phyloP scores from a whole-genome alignment of 306 rosid genomes.

The Prunus dulcis region DNA sequence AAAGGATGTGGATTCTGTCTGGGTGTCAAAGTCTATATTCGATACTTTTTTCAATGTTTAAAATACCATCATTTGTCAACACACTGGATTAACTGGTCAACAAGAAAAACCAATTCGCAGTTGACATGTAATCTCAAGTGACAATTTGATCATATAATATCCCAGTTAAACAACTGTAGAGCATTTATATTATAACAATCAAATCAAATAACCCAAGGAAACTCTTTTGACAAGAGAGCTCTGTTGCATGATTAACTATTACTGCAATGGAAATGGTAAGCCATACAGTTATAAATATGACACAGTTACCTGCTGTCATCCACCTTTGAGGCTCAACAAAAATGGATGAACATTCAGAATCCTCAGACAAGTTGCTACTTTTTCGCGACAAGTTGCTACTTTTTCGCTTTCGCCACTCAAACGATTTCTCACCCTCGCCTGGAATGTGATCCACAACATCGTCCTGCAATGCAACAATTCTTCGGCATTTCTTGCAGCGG shows the following conservation, averaged over 20 bases:
- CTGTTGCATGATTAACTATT: background rate
- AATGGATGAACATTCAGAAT: constrained; percentile 79
- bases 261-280: background rate
- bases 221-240: background rate
- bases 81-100: too few species aligned
- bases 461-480: constrained; percentile 74
- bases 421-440: constrained; percentile 82
- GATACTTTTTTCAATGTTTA: too few species aligned
- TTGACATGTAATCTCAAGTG: background rate
- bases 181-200: background rate
- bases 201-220: background rate
- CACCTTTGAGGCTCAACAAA: constrained; percentile 88
- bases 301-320: constrained; percentile 85
- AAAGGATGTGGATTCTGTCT: too few species aligned
- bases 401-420: constrained; percentile 64
- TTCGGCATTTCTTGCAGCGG: constrained; percentile 89
- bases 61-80: too few species aligned
- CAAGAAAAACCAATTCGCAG: background rate
- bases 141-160: background rate
- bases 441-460: constrained; percentile 80
- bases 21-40: too few species aligned
- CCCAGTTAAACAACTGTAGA: background rate
- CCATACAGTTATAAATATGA: background rate
- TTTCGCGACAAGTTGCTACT: too few species aligned
- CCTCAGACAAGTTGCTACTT: constrained; percentile 68